phyloP scores from a whole-genome alignment of 306 rosid species.

The Gynostemma pentaphyllum region DNA sequence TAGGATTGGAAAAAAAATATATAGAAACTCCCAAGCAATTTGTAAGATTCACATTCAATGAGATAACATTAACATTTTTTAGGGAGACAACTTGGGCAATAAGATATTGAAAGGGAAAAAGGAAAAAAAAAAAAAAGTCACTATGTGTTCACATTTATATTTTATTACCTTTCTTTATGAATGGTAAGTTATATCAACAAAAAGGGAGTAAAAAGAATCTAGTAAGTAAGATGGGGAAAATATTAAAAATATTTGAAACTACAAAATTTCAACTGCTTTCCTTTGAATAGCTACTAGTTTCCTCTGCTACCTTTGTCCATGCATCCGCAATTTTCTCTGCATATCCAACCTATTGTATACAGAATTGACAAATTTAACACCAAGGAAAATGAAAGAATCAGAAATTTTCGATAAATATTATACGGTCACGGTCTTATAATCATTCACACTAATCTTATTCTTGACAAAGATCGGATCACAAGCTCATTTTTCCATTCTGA shows the following conservation, averaged over 20 bases:
- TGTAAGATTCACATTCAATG: too few species aligned
- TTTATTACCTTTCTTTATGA: constrained; percentile 8
- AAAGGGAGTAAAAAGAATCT: background rate
- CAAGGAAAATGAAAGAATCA: background rate
- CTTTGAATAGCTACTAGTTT: constrained; percentile 43
- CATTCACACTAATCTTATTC: too few species aligned
- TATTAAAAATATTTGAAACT: too few species aligned
- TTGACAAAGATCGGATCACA: too few species aligned
- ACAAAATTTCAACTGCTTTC: constrained; percentile 38
- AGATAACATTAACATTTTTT: background rate
- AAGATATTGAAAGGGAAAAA: constrained; percentile 10
- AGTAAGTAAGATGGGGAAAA: background rate
- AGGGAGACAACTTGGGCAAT: constrained; percentile 6
- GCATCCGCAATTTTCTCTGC: constrained; percentile 90
- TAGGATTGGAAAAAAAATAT: too few species aligned
- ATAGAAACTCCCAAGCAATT: too few species aligned
- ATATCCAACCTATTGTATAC: constrained; percentile 58
- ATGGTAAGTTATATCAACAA: constrained; percentile 5
- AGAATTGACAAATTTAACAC: background rate
- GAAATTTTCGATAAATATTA: too few species aligned
- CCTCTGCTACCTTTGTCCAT: constrained; percentile 84
- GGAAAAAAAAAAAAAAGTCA: background rate
- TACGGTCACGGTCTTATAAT: too few species aligned
- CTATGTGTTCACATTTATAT: background rate
- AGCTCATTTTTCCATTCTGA: too few species aligned